Evolutionary conservation across 73 alveolate genomes (phyloP).

Genomic region (Blepharisma japonicum): DNA sequence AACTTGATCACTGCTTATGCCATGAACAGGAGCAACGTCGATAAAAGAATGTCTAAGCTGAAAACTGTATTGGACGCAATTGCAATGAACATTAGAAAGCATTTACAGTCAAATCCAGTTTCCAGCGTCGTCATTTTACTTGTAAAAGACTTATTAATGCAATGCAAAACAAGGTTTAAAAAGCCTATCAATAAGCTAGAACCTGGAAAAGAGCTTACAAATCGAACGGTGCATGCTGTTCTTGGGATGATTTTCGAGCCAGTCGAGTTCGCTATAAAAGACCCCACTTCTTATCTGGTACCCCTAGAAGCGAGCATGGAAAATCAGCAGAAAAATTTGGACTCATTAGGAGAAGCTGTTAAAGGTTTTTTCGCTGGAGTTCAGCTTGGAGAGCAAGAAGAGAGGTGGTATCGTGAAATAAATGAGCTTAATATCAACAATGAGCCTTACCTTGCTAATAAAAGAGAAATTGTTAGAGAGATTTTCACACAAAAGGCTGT

Average conservation of each 20-base stretch:
- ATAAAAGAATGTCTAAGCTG: conserved; percentile 7
- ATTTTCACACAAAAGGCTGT: neutral
- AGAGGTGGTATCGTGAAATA: conserved; percentile 13
- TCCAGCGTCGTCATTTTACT: neutral
- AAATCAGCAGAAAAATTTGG: neutral
- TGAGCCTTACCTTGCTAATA: neutral
- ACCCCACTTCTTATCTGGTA: neutral
- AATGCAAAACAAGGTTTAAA: neutral
- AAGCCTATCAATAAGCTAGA: neutral
- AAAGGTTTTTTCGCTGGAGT: neutral
- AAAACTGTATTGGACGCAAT: neutral
- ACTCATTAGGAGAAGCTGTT: neutral
- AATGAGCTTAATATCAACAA: neutral
- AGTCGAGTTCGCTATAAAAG: neutral
- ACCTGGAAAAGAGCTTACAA: neutral
- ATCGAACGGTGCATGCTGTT: neutral
- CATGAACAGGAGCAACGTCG: neutral
- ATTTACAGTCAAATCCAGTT: neutral
- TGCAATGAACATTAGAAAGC: neutral
- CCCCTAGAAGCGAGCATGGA: neutral
- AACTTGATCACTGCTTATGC: conserved; percentile 5
- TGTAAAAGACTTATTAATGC: neutral
- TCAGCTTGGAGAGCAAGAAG: conserved; percentile 10
- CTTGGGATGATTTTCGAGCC: neutral
- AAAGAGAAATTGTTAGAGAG: neutral